Conservation (phyloP, 306 rosid species). For the Vigna angularis region DNA sequence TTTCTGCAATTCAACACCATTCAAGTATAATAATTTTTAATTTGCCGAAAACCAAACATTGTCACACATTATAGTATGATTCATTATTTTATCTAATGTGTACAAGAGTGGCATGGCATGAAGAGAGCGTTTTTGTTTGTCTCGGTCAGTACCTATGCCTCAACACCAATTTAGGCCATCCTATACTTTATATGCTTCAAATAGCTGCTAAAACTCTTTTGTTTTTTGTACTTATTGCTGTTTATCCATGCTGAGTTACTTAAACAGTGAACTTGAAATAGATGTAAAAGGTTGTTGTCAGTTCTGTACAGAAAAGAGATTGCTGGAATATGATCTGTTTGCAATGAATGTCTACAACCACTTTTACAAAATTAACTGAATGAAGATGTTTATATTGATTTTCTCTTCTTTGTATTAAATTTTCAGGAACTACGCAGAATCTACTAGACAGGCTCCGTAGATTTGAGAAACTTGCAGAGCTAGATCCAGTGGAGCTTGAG, state of each 20-base stretch:
- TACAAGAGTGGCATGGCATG: not conserved
- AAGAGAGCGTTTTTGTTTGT: not conserved
- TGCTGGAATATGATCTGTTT: not conserved
- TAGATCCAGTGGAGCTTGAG: constrained; percentile 86
- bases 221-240: constrained; percentile 13
- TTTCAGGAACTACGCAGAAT: constrained; percentile 81
- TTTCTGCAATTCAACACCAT: not conserved
- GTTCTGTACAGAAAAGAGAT: not conserved
- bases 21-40: constrained; percentile 29
- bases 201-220: constrained; percentile 20
- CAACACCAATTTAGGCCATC: constrained; percentile 26
- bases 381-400: not conserved
- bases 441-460: constrained; percentile 77
- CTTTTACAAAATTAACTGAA: not conserved
- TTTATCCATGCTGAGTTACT: not conserved
- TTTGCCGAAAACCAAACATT: constrained; percentile 39
- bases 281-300: not conserved
- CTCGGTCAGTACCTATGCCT: constrained; percentile 8
- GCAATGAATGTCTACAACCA: constrained; percentile 3
- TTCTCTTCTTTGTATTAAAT: constrained; percentile 20
- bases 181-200: constrained; percentile 16
- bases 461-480: constrained; percentile 85
- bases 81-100: not conserved
- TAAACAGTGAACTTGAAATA: not conserved
- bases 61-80: not conserved